Percentiles rank a stretch among this genome's conserved stretches.
These are phyloP conservation scores for Quercus variabilis DNA, from an alignment of 306 rosid genomes.

Conservation along the genomic window DNA sequence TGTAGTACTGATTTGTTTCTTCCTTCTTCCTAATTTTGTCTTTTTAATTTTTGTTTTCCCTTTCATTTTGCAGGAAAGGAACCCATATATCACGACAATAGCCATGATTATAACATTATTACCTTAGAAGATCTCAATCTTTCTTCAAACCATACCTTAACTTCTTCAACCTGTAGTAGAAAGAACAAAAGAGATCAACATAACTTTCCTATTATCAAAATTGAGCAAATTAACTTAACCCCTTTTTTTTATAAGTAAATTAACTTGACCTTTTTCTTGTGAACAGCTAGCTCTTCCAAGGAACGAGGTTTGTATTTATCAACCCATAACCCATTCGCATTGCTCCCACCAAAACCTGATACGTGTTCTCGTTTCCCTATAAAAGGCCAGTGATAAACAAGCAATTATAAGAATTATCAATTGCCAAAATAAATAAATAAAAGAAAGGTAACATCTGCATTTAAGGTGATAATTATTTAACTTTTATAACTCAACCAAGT, in stretches of 20 bases:
- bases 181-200: constrained; percentile 11
- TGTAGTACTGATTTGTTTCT: neutral
- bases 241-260: constrained; percentile 45
- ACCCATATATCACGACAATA: neutral
- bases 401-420: neutral
- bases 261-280: constrained; percentile 71
- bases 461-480: neutral
- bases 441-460: neutral
- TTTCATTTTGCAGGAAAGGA: neutral
- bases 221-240: constrained; percentile 36
- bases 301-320: constrained; percentile 74
- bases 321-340: constrained; percentile 64
- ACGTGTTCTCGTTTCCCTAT: constrained; percentile 19
- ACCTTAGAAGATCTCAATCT: constrained; percentile 73
- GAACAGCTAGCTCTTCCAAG: constrained; percentile 82
- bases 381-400: neutral
- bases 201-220: constrained; percentile 6
- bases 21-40: neutral
- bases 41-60: neutral
- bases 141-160: constrained; percentile 74
- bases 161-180: constrained; percentile 71
- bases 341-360: constrained; percentile 46
- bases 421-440: neutral
- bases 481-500: neutral
- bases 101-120: neutral